Evolutionary conservation across 306 rosid species (phyloP), one percentile per base, ranked within the genome.

Genomic region (Boehmeria nivea): DNA sequence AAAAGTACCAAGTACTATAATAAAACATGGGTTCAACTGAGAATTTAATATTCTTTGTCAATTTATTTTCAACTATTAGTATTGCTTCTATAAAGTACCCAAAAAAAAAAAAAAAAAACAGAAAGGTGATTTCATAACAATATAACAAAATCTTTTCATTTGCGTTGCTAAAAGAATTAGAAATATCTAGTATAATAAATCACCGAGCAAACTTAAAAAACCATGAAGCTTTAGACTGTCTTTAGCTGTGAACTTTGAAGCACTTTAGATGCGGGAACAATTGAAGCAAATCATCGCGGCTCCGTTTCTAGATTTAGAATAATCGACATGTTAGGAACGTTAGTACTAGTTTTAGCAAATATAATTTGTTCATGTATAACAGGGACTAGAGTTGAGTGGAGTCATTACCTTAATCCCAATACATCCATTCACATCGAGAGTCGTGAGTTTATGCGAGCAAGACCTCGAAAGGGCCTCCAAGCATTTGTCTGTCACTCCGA

Each of bases 361-460:
- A 18, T 28, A 49, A 34, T 31, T 31, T 31, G 9, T 31, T 16
- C 45, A 48, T 8, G 13, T 28, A 11, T 23, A 23, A 24, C 23
- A 36, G 17, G 44, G 16, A 50, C 16, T 37, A 16, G 46, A 17
- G 5, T 31, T 31, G 5, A 43, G 25, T 40, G 43, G 6, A 42
- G 57, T 13, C 43, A 36, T 77, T 78, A 58, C 96, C 96, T 88
- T 85, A 38, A 88, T 85, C 76, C 91, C 96, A 50, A 78, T 63
- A 68, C 96, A 84, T 31, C 96, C 94, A 52, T 88, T 85, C 76
- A 82, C 94, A 61, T 88, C 96, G 31, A 88, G 96, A 55, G 94
- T 88, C 0, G 84, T 75, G 54, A 85, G 66, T 54, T 72, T 80
- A 60, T 71, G 23, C 20, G 88, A 80, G 69, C 84, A 74, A 20